A percentile compares a stretch with the other conserved stretches of the same genome.
Evolutionary conservation across 2,329 filamentous ascomycete genomes (phyloP).

Genomic region (Berkeleyomyces rouxiae): DNA sequence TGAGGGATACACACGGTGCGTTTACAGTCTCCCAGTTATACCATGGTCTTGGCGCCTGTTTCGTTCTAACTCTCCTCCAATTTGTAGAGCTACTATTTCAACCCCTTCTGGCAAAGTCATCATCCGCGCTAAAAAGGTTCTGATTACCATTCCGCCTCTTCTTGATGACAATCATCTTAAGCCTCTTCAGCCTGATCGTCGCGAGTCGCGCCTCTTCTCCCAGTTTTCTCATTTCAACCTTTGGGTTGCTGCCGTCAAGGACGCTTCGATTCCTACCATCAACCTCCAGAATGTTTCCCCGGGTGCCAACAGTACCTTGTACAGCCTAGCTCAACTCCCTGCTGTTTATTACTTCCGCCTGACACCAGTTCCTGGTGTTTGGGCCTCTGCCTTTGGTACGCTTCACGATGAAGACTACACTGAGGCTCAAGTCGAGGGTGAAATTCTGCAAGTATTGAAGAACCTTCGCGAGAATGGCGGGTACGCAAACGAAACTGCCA

Average conservation of each 20-base stretch:
- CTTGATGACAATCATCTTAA: constrained; percentile 28
- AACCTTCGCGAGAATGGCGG: constrained; percentile 9
- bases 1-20: constrained; percentile 72
- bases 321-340: constrained; percentile 5
- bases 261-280: not conserved
- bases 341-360: not conserved
- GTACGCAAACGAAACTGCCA: not conserved
- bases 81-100: constrained; percentile 52
- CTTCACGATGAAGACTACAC: constrained; percentile 10
- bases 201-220: constrained; percentile 9
- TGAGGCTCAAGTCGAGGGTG: constrained; percentile 12
- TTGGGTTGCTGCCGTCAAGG: not conserved
- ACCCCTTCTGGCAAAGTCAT: constrained; percentile 50
- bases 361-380: not conserved
- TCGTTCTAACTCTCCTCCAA: constrained; percentile 73
- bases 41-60: constrained; percentile 54
- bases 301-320: constrained; percentile 10
- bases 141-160: constrained; percentile 67
- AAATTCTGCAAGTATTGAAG: constrained; percentile 11
- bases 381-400: constrained; percentile 12
- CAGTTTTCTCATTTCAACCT: constrained; percentile 5
- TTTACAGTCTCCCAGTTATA: constrained; percentile 22
- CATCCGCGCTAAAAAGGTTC: constrained; percentile 62
- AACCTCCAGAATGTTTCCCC: constrained; percentile 2
- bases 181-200: constrained; percentile 16